phyloP scores from a whole-genome alignment of 169 alveolate genomes.

The Perkinsus marinus region DNA sequence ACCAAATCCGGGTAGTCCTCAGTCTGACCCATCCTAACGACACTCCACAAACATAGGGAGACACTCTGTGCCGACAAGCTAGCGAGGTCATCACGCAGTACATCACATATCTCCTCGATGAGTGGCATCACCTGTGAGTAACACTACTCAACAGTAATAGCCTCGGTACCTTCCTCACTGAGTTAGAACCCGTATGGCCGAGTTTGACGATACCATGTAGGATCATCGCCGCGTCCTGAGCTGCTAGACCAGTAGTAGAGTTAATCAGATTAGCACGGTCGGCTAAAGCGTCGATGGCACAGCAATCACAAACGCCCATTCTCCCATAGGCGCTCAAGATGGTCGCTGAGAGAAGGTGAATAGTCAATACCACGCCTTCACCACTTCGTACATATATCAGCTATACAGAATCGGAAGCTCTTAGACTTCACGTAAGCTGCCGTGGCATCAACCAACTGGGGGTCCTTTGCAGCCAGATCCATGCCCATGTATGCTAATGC shows the following conservation, averaged over 20 bases:
- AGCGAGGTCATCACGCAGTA: neutral
- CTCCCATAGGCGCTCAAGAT: neutral
- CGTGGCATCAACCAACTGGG: neutral
- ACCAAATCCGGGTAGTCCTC: neutral
- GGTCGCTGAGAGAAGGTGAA: neutral
- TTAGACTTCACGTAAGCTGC: neutral
- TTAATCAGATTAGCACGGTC: neutral
- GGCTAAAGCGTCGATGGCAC: neutral
- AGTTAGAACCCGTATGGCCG: neutral
- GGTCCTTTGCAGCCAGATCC: neutral
- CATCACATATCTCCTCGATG: neutral
- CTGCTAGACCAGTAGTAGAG: neutral
- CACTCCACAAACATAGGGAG: neutral
- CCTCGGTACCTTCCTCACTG: neutral
- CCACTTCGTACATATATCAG: neutral
- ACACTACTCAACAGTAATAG: neutral
- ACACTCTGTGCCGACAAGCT: neutral
- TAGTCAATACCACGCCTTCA: neutral
- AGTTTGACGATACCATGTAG: neutral
- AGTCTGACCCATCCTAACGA: neutral
- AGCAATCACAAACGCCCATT: neutral
- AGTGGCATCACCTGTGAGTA: neutral
- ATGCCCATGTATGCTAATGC: neutral
- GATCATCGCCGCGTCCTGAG: neutral
- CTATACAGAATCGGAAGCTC: neutral